Percentiles rank a stretch among this genome's conserved stretches.
Conservation (phyloP, 2,329 filamentous ascomycete species). For the Dactylellina cionopaga region DNA sequence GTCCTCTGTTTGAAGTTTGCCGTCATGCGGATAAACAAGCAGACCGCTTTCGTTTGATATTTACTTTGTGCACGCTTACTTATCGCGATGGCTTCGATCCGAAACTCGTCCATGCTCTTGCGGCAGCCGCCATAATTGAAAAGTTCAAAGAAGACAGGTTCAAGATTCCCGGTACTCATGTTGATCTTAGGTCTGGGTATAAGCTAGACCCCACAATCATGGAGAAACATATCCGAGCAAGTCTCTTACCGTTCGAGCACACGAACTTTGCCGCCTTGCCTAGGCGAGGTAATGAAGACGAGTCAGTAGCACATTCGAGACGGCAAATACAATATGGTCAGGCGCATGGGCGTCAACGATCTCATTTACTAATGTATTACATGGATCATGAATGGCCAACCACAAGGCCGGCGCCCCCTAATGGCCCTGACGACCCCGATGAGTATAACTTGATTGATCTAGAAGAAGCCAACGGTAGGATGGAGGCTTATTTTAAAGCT, state of each 20-base stretch:
- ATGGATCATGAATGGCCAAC: constrained; percentile 7
- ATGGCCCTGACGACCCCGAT: background rate
- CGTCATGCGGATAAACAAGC: background rate
- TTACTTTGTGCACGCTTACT: constrained; percentile 9
- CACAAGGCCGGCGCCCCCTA: background rate
- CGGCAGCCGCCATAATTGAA: constrained; percentile 18
- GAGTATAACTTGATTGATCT: constrained; percentile 9
- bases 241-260: background rate
- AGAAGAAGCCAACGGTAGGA: constrained; percentile 1
- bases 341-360: background rate
- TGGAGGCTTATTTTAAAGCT: constrained; percentile 5
- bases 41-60: constrained; percentile 25
- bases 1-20: constrained; percentile 24
- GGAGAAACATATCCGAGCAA: constrained; percentile 5
- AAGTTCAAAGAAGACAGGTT: constrained; percentile 1
- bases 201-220: background rate
- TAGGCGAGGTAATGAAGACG: background rate
- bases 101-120: constrained; percentile 23
- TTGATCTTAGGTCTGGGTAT: constrained; percentile 6
- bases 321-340: constrained; percentile 8
- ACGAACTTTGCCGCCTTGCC: background rate
- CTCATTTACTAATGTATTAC: constrained; percentile 3
- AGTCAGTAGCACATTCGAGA: background rate
- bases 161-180: constrained; percentile 17
- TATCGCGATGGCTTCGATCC: constrained; percentile 33